Percentiles rank a stretch among this genome's conserved stretches.
These are phyloP conservation scores for Celoporthe dispersa DNA, from an alignment of 2,329 filamentous ascomycete genomes.

Conservation along the genomic window DNA sequence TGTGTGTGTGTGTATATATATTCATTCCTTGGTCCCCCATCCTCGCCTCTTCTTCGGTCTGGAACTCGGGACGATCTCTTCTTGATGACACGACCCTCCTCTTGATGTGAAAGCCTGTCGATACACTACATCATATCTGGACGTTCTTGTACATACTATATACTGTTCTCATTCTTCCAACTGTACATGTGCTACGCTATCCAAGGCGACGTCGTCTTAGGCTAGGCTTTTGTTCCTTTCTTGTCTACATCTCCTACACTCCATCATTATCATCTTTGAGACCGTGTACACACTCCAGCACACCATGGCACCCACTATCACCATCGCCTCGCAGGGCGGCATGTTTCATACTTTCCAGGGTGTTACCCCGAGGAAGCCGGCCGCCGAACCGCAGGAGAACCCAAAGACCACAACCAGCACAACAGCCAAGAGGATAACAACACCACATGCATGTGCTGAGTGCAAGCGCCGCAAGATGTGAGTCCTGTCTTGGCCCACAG, in stretches of 20 bases:
- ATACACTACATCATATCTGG: not conserved
- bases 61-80: conserved; percentile 26
- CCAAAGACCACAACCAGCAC: conserved; percentile 45
- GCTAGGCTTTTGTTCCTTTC: not conserved
- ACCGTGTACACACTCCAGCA: conserved; percentile 1
- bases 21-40: conserved; percentile 37
- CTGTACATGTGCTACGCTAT: not conserved
- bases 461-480: conserved; percentile 80
- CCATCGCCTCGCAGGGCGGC: conserved; percentile 53
- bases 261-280: conserved; percentile 24
- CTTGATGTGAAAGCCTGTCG: conserved; percentile 18
- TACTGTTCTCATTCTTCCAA: not conserved
- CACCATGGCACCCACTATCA: conserved; percentile 50
- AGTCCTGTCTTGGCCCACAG: conserved; percentile 30
- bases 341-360: conserved; percentile 61
- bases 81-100: conserved; percentile 6
- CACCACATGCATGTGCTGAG: conserved; percentile 71
- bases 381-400: conserved; percentile 46
- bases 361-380: conserved; percentile 55
- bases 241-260: conserved; percentile 5
- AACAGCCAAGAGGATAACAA: conserved; percentile 56
- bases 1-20: conserved; percentile 39
- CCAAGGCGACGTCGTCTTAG: not conserved
- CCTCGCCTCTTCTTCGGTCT: conserved; percentile 38
- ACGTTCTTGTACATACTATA: conserved; percentile 24